Conservation (phyloP, 1,139 yeast species). For the Magnusiomyces tetraspermus region DNA sequence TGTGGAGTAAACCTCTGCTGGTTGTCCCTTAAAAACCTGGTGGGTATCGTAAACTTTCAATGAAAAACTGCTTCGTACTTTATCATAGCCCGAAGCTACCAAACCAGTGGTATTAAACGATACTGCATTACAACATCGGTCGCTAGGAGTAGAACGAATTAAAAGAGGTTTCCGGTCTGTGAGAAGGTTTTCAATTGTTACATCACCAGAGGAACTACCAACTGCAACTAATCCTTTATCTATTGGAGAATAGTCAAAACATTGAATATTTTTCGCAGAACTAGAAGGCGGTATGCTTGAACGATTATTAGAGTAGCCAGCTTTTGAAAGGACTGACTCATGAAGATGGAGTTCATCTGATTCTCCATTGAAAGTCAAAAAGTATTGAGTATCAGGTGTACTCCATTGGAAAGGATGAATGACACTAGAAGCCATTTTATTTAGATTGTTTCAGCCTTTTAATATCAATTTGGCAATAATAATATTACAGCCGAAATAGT, state of each 20-base stretch:
- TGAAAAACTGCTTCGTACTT: slow-evolving; percentile 68
- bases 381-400: slow-evolving; percentile 44
- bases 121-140: slow-evolving; percentile 66
- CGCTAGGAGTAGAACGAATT: slow-evolving; percentile 15
- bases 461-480: neutral
- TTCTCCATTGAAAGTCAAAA: slow-evolving; percentile 54
- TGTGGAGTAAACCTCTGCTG: slow-evolving; percentile 46
- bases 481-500: neutral
- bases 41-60: slow-evolving; percentile 76
- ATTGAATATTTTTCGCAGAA: slow-evolving; percentile 39
- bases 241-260: slow-evolving; percentile 54
- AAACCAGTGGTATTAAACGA: slow-evolving; percentile 58
- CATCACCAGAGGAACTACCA: neutral
- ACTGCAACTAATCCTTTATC: slow-evolving; percentile 37
- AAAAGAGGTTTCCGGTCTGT: neutral
- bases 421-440: slow-evolving; percentile 46
- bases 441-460: no score
- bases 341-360: slow-evolving; percentile 60
- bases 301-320: slow-evolving; percentile 6
- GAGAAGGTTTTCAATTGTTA: neutral
- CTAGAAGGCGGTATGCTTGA: neutral
- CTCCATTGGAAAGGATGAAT: slow-evolving; percentile 56
- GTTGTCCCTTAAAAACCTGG: slow-evolving; percentile 25
- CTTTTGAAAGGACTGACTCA: slow-evolving; percentile 36
- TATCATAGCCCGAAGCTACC: slow-evolving; percentile 72